Conservation (phyloP, 2,329 filamentous ascomycete species). For the Talaromyces funiculosus region DNA sequence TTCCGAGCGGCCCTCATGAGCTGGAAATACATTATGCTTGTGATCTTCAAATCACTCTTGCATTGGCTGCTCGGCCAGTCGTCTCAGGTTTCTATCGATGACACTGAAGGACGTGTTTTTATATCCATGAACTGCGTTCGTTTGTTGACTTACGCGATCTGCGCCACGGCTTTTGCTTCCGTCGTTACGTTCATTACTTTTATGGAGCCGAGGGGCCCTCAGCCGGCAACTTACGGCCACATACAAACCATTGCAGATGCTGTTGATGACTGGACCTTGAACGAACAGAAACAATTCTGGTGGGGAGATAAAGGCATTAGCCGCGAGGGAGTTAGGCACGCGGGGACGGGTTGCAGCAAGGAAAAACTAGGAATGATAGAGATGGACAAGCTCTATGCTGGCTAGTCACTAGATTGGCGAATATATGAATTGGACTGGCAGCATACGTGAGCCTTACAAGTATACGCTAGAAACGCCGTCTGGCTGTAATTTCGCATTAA, state of each 20-base stretch:
- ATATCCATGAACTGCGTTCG: not conserved
- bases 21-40: too few relatives aligned
- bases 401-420: not conserved
- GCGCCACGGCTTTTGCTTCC: not conserved
- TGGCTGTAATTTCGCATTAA: not conserved
- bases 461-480: not conserved
- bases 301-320: not conserved
- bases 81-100: not conserved
- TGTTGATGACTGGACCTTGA: not conserved
- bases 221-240: constrained; percentile 5
- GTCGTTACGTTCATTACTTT: not conserved
- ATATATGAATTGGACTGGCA: not conserved
- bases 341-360: not conserved
- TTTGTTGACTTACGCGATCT: not conserved
- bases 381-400: not conserved
- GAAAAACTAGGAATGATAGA: not conserved
- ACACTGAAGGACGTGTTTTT: not conserved
- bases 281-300: not conserved
- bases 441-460: too few relatives aligned
- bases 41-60: too few relatives aligned
- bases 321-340: not conserved
- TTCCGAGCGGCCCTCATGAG: too few relatives aligned
- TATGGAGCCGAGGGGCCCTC: not conserved
- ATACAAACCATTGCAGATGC: constrained; percentile 2
- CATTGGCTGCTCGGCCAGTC: not conserved